Percentiles rank a stretch among this genome's conserved stretches.
Evolutionary conservation across 1,284 basidiomycete species (phyloP).

Genomic region (Boletus smithii): DNA sequence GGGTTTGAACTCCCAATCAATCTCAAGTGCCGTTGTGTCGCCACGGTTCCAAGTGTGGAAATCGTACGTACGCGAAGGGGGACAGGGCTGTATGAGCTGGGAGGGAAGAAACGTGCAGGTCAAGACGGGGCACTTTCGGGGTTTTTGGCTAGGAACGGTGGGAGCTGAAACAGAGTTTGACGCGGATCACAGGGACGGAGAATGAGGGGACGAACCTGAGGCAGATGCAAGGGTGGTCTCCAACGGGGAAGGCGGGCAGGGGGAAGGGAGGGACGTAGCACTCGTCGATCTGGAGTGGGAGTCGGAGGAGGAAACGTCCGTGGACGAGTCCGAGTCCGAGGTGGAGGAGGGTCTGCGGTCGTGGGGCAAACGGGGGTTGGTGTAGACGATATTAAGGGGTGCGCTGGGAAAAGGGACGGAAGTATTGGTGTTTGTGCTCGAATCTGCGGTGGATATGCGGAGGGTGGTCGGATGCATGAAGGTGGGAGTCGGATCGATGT

Average conservation of each 20-base stretch:
- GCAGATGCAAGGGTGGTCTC: slow-evolving; percentile 7
- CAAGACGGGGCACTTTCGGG: slow-evolving; percentile 36
- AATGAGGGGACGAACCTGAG: slow-evolving; percentile 7
- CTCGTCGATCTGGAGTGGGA: slow-evolving; percentile 30
- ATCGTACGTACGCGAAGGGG: slow-evolving; percentile 20
- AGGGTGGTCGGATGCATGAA: slow-evolving; percentile 57
- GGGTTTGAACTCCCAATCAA: slow-evolving; percentile 60
- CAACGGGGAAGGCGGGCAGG: slow-evolving; percentile 13
- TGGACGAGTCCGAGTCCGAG: slow-evolving; percentile 21
- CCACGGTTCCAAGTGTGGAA: slow-evolving; percentile 23
- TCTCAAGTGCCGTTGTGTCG: slow-evolving; percentile 24
- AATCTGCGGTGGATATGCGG: slow-evolving; percentile 35
- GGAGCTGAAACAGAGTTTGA: slow-evolving; percentile 13
- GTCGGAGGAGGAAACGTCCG: slow-evolving; percentile 25
- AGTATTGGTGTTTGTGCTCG: slow-evolving; percentile 18
- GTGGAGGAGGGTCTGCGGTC: slow-evolving; percentile 22
- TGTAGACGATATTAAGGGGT: slow-evolving; percentile 19
- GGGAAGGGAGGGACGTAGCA: slow-evolving; percentile 31
- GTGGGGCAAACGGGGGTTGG: slow-evolving; percentile 6
- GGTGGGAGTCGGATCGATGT: slow-evolving; percentile 23
- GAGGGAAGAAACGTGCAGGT: slow-evolving; percentile 50
- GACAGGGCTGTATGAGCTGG: slow-evolving; percentile 39
- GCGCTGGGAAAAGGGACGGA: slow-evolving; percentile 14
- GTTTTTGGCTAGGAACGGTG: slow-evolving; percentile 8
- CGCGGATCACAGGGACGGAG: not conserved